Evolutionary conservation across 148 eudicot genomes (phyloP).

Genomic region (Fagopyrum esculentum): DNA sequence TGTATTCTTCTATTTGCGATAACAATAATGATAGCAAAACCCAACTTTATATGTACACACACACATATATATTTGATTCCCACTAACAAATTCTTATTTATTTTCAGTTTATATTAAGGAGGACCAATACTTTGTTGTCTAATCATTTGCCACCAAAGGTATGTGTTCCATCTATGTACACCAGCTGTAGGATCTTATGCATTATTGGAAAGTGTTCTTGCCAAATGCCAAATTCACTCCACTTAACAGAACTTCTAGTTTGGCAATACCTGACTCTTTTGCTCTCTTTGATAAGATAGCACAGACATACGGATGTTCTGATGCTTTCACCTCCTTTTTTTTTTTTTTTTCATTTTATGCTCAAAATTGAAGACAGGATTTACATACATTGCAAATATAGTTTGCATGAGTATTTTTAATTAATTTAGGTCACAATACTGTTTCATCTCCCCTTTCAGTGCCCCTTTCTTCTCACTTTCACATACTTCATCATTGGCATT

Average conservation of each 20-base stretch:
- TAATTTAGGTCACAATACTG: neutral
- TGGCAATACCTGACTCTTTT: neutral
- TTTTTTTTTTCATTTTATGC: neutral
- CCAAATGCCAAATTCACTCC: conserved; percentile 1
- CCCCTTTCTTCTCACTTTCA: neutral
- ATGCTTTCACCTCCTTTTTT: neutral
- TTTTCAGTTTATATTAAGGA: conserved; percentile 87
- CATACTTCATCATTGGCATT: neutral
- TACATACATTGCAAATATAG: neutral
- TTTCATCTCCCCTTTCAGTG: neutral
- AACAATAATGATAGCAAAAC: too few relatives aligned
- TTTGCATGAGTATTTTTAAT: neutral
- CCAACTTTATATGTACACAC: too few relatives aligned
- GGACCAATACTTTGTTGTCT: conserved; percentile 89
- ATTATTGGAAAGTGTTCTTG: neutral
- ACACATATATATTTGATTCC: neutral
- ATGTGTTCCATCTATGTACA: conserved; percentile 4
- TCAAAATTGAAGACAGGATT: neutral
- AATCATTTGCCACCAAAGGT: conserved; percentile 99
- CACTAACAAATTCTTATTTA: conserved; percentile 13
- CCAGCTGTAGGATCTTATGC: neutral
- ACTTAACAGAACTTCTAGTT: neutral
- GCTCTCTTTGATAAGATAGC: neutral
- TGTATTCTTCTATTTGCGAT: too few relatives aligned
- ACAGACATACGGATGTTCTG: neutral